phyloP scores from a whole-genome alignment of 305 asterid genomes.

The Withania somnifera region DNA sequence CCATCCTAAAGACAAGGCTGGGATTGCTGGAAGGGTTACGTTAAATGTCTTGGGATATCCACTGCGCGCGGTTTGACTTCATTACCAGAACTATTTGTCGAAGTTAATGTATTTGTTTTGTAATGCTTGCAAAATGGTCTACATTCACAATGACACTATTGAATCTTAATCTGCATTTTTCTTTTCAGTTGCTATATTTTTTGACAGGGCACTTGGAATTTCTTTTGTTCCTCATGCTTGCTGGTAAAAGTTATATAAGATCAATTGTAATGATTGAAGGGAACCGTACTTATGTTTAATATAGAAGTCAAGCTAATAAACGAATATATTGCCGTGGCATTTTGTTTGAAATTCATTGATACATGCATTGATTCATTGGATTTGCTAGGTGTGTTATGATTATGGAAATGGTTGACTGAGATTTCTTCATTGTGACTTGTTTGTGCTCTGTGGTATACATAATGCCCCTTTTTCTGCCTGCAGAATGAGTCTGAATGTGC shows the following conservation, averaged over 20 bases:
- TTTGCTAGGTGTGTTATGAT: neutral
- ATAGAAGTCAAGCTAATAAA: neutral
- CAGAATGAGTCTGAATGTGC: constrained; percentile 87
- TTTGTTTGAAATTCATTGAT: neutral
- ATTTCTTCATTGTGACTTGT: neutral
- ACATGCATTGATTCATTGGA: neutral
- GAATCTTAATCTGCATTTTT: neutral
- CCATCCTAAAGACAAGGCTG: constrained; percentile 95
- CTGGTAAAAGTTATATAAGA: neutral
- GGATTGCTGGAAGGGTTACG: constrained; percentile 76
- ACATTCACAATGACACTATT: neutral
- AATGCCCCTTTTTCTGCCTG: constrained; percentile 2
- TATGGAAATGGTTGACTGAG: neutral
- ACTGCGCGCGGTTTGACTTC: constrained; percentile 66
- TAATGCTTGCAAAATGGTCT: neutral
- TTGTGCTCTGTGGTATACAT: constrained; percentile 3
- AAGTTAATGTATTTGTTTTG: neutral
- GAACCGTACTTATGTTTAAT: neutral
- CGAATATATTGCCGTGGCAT: neutral
- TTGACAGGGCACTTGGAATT: neutral
- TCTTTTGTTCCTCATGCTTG: neutral
- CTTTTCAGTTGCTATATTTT: neutral
- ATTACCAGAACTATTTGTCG: neutral
- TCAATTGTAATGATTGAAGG: neutral
- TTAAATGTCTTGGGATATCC: constrained; percentile 90